Percentiles rank a stretch among this genome's conserved stretches.
phyloP scores from a whole-genome alignment of 805 yeast genomes.

The Scheffersomyces amazonensis region DNA sequence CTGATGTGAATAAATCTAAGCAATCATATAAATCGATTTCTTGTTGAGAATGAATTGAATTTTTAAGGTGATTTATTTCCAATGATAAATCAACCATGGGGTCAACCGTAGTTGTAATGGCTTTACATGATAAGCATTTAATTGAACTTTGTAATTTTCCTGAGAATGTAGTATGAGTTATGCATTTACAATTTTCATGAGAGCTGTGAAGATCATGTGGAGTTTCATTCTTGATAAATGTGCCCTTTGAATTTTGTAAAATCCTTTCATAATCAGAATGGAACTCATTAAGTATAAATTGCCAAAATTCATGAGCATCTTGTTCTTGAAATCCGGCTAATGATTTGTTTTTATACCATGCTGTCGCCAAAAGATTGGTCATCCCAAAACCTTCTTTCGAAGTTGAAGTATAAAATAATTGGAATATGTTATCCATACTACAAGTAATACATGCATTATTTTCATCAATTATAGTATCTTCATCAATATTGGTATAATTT shows the following conservation, averaged over 20 bases:
- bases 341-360: conserved; percentile 81
- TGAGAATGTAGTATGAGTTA: conserved; percentile 77
- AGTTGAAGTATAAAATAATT: conserved; percentile 66
- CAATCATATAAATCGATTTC: conserved; percentile 53
- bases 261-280: conserved; percentile 44
- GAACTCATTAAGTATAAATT: conserved; percentile 80
- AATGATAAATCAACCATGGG: conserved; percentile 88
- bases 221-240: not conserved
- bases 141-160: conserved; percentile 83
- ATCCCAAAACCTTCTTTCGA: conserved; percentile 74
- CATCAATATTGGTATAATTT: conserved; percentile 10
- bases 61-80: conserved; percentile 48
- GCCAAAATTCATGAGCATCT: conserved; percentile 98
- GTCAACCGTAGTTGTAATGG: conserved; percentile 69
- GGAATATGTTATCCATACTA: conserved; percentile 75
- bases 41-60: conserved; percentile 24
- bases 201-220: not conserved
- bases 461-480: conserved; percentile 22
- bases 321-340: conserved; percentile 96
- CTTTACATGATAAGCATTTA: conserved; percentile 65
- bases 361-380: conserved; percentile 73
- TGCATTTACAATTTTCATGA: conserved; percentile 57
- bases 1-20: conserved; percentile 70
- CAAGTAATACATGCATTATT: conserved; percentile 70
- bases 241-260: not conserved